A percentile compares a stretch with the other conserved stretches of the same genome.
These are phyloP conservation scores for Apiospora saccharicola DNA, from an alignment of 2,329 filamentous ascomycete genomes.

Conservation along the genomic window DNA sequence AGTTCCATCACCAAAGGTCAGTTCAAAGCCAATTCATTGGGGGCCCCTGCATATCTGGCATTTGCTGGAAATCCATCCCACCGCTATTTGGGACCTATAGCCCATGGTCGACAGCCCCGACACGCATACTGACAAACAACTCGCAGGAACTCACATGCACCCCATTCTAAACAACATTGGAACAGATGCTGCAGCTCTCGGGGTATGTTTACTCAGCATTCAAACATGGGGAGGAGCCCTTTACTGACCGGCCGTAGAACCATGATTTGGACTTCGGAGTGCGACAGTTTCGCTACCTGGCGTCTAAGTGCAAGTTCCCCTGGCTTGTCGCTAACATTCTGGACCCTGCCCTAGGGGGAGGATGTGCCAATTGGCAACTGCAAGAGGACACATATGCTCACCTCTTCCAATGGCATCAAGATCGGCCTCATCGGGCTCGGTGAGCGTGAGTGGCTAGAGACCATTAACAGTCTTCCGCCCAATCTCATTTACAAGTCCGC, in stretches of 20 bases:
- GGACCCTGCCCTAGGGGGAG: slow-evolving; percentile 82
- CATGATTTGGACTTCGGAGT: slow-evolving; percentile 95
- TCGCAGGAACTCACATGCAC: slow-evolving; percentile 80
- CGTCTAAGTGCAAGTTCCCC: slow-evolving; percentile 80
- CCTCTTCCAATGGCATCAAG: slow-evolving; percentile 83
- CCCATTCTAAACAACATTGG: slow-evolving; percentile 80
- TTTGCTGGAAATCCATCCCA: neutral
- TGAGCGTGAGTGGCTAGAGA: slow-evolving; percentile 88
- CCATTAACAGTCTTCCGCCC: slow-evolving; percentile 85
- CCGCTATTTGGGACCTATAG: neutral
- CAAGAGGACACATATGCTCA: slow-evolving; percentile 77
- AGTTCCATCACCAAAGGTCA: slow-evolving; percentile 86
- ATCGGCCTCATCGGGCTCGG: slow-evolving; percentile 86
- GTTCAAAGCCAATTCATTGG: slow-evolving; percentile 24
- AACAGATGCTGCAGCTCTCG: slow-evolving; percentile 82
- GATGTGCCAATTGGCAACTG: slow-evolving; percentile 79
- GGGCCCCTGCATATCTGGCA: neutral
- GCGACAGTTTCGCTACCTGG: slow-evolving; percentile 76
- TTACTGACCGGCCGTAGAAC: slow-evolving; percentile 60
- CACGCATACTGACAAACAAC: slow-evolving; percentile 18
- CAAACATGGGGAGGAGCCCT: neutral
- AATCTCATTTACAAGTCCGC: slow-evolving; percentile 84
- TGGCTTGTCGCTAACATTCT: slow-evolving; percentile 91
- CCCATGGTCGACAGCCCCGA: too few relatives aligned
- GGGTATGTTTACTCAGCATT: slow-evolving; percentile 59